phyloP scores from a whole-genome alignment of 1,139 yeast genomes.

The Sugiyamaella neomexicana region DNA sequence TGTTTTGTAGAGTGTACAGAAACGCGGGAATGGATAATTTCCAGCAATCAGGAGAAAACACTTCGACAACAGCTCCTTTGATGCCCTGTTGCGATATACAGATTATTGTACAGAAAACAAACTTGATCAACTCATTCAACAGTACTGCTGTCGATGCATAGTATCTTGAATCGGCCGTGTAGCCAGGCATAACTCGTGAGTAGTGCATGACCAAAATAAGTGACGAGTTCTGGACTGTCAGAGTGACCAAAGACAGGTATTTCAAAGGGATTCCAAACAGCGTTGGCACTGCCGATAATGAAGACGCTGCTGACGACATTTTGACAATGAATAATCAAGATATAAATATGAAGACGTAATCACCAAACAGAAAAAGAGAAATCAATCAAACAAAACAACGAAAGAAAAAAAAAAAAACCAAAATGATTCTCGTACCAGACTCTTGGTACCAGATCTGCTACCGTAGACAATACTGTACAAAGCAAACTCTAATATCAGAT shows the following conservation, averaged over 20 bases:
- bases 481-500: no score
- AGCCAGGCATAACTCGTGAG: slow-evolving; percentile 46
- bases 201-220: slow-evolving; percentile 45
- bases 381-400: not conserved
- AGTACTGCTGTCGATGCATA: slow-evolving; percentile 47
- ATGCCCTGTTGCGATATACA: slow-evolving; percentile 33
- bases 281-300: slow-evolving; percentile 18
- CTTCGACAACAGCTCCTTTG: slow-evolving; percentile 33
- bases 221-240: slow-evolving; percentile 43
- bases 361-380: not conserved
- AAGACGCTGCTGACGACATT: slow-evolving; percentile 1
- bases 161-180: slow-evolving; percentile 37
- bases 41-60: slow-evolving; percentile 43
- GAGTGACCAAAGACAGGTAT: slow-evolving; percentile 37
- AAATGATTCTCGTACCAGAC: no score
- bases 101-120: slow-evolving; percentile 38
- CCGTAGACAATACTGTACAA: no score
- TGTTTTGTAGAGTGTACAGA: slow-evolving; percentile 45
- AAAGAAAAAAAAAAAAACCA: not conserved
- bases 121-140: slow-evolving; percentile 44
- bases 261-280: slow-evolving; percentile 37
- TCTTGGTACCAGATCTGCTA: no score
- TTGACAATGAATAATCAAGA: not conserved
- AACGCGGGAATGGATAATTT: slow-evolving; percentile 45
- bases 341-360: not conserved